phyloP scores from a whole-genome alignment of 352 stramenopile species.

The Pythium grandisporangium region DNA sequence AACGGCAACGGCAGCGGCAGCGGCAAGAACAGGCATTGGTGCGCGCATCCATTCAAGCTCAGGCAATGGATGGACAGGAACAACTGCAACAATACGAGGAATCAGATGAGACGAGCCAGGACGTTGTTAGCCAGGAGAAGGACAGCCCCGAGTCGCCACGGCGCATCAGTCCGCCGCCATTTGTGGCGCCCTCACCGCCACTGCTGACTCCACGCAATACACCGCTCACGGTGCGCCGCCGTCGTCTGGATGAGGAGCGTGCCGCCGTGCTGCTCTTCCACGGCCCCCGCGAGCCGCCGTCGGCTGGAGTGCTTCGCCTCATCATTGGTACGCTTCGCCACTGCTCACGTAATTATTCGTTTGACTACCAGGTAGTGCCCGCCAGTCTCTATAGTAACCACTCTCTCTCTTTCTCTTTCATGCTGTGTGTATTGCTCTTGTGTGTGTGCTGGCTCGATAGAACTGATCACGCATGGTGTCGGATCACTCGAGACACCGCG shows the following conservation, averaged over 20 bases:
- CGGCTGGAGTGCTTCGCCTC: slow-evolving; percentile 30
- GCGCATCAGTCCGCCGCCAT: background rate
- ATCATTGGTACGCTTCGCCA: slow-evolving; percentile 57
- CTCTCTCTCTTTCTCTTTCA: background rate
- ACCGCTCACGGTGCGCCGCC: slow-evolving; percentile 2
- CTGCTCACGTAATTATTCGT: too few relatives aligned
- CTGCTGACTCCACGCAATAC: background rate
- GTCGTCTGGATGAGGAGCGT: slow-evolving; percentile 42
- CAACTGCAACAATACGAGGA: slow-evolving; percentile 19
- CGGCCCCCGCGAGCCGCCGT: slow-evolving; percentile 35
- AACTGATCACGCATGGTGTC: slow-evolving; percentile 38
- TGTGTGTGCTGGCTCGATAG: slow-evolving; percentile 16
- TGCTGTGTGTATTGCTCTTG: background rate
- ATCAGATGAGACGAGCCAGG: slow-evolving; percentile 16
- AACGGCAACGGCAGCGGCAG: background rate
- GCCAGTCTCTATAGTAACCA: too few relatives aligned
- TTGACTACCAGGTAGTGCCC: too few relatives aligned
- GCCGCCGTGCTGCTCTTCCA: slow-evolving; percentile 66
- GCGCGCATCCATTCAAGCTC: too few relatives aligned
- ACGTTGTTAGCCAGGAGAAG: too few relatives aligned
- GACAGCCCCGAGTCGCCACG: too few relatives aligned
- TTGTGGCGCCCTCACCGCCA: background rate
- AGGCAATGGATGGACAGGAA: slow-evolving; percentile 10
- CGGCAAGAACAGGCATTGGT: too few relatives aligned
- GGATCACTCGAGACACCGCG: slow-evolving; percentile 18